Conservation (phyloP, 176 grass and related monocot genomes). For the Rhipidocladum racemiflorum region DNA sequence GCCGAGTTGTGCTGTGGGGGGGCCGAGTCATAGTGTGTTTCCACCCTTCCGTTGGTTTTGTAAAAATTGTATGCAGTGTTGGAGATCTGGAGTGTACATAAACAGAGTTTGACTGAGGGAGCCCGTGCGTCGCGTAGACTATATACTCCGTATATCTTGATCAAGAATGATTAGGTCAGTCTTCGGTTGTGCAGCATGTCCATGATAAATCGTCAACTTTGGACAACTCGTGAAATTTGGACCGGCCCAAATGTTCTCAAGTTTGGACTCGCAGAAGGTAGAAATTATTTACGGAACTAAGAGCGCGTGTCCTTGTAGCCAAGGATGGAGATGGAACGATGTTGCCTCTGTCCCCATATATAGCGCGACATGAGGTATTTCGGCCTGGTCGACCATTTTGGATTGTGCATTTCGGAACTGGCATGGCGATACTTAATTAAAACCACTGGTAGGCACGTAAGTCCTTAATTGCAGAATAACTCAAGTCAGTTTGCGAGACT, state of each 20-base stretch:
- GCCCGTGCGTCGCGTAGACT: background rate
- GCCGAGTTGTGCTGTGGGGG: conserved; percentile 52
- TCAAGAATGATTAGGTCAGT: conserved; percentile 1
- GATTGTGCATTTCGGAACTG: background rate
- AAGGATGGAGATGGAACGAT: background rate
- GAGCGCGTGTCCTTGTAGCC: background rate
- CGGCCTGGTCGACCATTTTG: background rate
- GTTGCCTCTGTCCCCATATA: too few relatives aligned
- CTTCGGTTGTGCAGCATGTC: conserved; percentile 20
- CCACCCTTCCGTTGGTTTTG: background rate
- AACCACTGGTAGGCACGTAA: background rate
- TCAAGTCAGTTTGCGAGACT: background rate
- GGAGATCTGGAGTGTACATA: conserved; percentile 36
- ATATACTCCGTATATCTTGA: conserved; percentile 11
- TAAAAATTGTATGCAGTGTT: conserved; percentile 13
- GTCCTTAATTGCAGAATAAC: background rate
- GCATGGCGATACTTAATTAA: background rate
- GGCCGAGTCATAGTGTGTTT: conserved; percentile 35
- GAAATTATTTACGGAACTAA: background rate
- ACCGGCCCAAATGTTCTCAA: background rate
- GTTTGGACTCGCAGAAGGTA: too few relatives aligned
- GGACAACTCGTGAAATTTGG: background rate
- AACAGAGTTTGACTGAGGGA: background rate
- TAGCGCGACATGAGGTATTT: background rate
- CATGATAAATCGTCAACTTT: background rate